Conservation (phyloP, 2,329 filamentous ascomycete species). For the Pseudonectria foliicola region DNA sequence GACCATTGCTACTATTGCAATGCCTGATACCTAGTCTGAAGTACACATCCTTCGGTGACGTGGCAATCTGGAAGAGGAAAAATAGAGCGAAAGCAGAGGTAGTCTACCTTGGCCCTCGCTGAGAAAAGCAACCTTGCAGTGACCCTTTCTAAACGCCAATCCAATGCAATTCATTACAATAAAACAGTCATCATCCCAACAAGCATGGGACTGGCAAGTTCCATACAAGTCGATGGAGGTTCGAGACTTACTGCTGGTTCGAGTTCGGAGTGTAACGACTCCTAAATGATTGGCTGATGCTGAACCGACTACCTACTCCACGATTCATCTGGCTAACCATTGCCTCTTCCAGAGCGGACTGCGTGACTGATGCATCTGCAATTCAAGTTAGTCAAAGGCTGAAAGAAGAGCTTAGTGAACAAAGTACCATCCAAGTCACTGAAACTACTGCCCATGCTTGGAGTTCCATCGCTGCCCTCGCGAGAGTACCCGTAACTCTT, state of each 20-base stretch:
- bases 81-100: not conserved
- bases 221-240: conserved; percentile 3
- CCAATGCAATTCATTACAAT: not conserved
- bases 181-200: conserved; percentile 12
- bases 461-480: conserved; percentile 65
- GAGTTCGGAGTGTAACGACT: conserved; percentile 48
- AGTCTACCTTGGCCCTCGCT: not conserved
- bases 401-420: conserved; percentile 2
- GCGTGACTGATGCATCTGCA: conserved; percentile 69
- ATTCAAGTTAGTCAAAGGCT: conserved; percentile 3
- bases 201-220: conserved; percentile 1
- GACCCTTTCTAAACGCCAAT: too few species aligned
- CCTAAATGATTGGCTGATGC: conserved; percentile 60
- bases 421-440: conserved; percentile 69
- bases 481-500: conserved; percentile 45
- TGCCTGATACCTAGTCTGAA: too few species aligned
- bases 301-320: conserved; percentile 45
- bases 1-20: too few species aligned
- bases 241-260: conserved; percentile 17
- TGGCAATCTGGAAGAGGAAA: not conserved
- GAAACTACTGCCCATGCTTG: conserved; percentile 79
- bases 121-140: too few species aligned
- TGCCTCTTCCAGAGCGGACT: conserved; percentile 73
- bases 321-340: conserved; percentile 48
- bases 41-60: not conserved